A percentile compares a stretch with the other conserved stretches of the same genome.
Evolutionary conservation across 2,329 filamentous ascomycete genomes (phyloP).

Genomic region (Domatiomyces catenatus): DNA sequence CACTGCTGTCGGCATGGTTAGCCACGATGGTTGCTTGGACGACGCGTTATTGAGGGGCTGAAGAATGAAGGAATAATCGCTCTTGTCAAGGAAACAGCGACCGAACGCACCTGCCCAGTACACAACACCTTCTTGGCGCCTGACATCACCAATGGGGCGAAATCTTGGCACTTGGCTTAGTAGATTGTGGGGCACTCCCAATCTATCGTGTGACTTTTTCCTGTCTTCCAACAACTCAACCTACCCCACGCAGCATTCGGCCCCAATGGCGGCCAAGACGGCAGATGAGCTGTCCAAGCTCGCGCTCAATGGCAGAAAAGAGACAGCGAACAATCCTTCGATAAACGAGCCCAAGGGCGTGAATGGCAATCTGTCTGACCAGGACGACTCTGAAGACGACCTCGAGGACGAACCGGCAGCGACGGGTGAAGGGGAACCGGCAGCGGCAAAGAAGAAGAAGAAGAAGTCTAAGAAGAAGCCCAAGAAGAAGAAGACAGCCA

Average conservation of each 20-base stretch:
- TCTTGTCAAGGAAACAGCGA: no score
- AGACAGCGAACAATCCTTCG: slow-evolving; percentile 12
- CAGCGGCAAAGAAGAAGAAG: slow-evolving; percentile 50
- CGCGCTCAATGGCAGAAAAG: slow-evolving; percentile 21
- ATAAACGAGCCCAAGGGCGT: slow-evolving; percentile 20
- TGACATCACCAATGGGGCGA: no score
- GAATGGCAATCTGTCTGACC: slow-evolving; percentile 33
- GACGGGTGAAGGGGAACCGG: slow-evolving; percentile 23
- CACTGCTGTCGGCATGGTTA: neutral
- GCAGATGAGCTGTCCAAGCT: slow-evolving; percentile 18
- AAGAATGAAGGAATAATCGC: neutral
- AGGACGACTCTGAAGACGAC: slow-evolving; percentile 39
- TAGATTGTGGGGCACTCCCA: no score
- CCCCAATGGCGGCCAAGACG: slow-evolving; percentile 15
- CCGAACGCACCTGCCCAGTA: no score
- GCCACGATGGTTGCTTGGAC: neutral
- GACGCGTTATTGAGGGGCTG: neutral
- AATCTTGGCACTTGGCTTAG: no score
- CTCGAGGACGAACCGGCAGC: slow-evolving; percentile 33
- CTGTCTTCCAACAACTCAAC: neutral
- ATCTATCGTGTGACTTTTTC: neutral
- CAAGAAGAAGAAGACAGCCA: slow-evolving; percentile 47
- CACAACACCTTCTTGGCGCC: no score
- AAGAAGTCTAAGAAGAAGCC: slow-evolving; percentile 69
- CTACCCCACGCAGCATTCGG: neutral